Evolutionary conservation across 139 green algal genomes (phyloP).

Genomic region (Pseudopediastrum boryanum): DNA sequence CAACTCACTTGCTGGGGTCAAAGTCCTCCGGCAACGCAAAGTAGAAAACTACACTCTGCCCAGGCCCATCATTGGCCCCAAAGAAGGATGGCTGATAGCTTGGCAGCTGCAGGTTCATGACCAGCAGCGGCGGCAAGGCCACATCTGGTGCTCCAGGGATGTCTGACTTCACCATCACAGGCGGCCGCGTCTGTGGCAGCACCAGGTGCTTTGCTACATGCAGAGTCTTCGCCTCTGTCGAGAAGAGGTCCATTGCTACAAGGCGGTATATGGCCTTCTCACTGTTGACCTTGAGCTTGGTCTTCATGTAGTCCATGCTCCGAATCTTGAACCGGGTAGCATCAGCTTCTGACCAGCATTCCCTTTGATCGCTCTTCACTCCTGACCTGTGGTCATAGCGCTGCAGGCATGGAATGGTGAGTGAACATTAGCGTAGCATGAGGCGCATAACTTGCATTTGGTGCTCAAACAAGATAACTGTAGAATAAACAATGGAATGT

Average conservation of each 20-base stretch:
- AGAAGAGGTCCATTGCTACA: constrained; percentile 74
- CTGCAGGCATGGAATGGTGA: no score
- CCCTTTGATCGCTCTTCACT: no score
- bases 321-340: constrained; percentile 60
- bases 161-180: constrained; percentile 26
- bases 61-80: constrained; percentile 56
- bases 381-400: no score
- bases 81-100: constrained; percentile 78
- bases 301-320: constrained; percentile 66
- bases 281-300: constrained; percentile 57
- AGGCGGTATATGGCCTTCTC: constrained; percentile 71
- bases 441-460: no score
- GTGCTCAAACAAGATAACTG: no score
- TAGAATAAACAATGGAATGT: no score
- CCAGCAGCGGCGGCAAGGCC: constrained; percentile 72
- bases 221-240: constrained; percentile 70
- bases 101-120: constrained; percentile 89
- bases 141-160: constrained; percentile 32
- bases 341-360: constrained; percentile 15
- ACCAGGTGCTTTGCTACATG: constrained; percentile 76
- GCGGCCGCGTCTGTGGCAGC: constrained; percentile 51
- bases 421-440: no score
- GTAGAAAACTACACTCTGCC: constrained; percentile 80
- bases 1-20: no score
- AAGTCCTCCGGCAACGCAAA: constrained; percentile 75